Percentiles rank a stretch among this genome's conserved stretches.
Evolutionary conservation across 2,329 filamentous ascomycete species (phyloP).

Genomic region (Passalora sequoiae): DNA sequence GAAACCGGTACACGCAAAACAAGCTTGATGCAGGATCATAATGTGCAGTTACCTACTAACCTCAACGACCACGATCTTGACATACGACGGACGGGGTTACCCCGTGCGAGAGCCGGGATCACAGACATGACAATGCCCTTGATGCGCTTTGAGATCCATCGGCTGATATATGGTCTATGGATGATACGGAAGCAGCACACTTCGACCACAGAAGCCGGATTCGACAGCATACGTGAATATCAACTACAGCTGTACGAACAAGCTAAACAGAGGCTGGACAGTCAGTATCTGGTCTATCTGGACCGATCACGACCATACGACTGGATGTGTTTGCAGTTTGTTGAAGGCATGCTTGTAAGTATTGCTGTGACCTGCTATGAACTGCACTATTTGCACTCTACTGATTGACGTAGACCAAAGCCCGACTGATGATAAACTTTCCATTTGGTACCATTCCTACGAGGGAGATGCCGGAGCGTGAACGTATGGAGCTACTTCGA

Average conservation of each 20-base stretch:
- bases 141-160: conserved; percentile 23
- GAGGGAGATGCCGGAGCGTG: conserved; percentile 18
- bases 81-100: conserved; percentile 16
- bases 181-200: conserved; percentile 11
- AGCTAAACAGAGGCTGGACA: conserved; percentile 13
- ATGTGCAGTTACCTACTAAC: conserved; percentile 22
- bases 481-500: conserved; percentile 21
- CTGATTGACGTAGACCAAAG: conserved; percentile 19
- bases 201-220: conserved; percentile 1
- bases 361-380: no score
- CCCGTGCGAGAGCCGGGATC: conserved; percentile 18
- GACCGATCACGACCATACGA: conserved; percentile 26
- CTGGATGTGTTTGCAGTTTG: conserved; percentile 23
- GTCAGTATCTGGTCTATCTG: conserved; percentile 20
- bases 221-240: conserved; percentile 8
- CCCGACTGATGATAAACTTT: conserved; percentile 26
- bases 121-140: conserved; percentile 25
- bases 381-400: no score
- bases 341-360: conserved; percentile 24
- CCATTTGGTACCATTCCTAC: conserved; percentile 21
- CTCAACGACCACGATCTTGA: conserved; percentile 28
- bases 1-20: conserved; percentile 18
- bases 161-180: conserved; percentile 17
- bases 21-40: conserved; percentile 21
- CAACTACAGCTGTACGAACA: conserved; percentile 17